Conservation (phyloP, 352 stramenopile genomes). For the Achlya hypogyna region DNA sequence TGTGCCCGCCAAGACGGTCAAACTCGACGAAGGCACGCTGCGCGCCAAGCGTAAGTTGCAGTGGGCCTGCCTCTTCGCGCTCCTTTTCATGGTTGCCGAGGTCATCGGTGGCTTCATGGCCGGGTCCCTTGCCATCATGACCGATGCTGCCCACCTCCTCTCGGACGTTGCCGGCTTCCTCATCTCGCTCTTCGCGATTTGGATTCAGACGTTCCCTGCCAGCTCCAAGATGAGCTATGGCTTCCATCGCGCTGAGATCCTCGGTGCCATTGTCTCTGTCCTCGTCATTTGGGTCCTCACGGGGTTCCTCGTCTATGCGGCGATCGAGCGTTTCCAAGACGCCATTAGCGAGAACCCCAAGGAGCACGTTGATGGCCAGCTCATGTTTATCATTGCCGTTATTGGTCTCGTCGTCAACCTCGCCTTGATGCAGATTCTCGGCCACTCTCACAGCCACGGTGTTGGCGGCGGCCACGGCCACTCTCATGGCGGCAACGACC, state of each 20-base stretch:
- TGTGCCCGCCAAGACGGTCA: background rate
- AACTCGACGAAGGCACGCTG: conserved; percentile 35
- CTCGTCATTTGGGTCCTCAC: conserved; percentile 91
- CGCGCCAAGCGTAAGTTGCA: conserved; percentile 59
- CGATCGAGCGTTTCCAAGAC: conserved; percentile 81
- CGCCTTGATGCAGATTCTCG: conserved; percentile 89
- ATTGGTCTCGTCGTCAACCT: conserved; percentile 96
- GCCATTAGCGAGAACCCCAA: conserved; percentile 60
- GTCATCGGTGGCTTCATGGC: conserved; percentile 90
- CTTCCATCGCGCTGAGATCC: conserved; percentile 90
- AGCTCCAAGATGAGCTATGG: conserved; percentile 88
- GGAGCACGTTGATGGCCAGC: conserved; percentile 88
- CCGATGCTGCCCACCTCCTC: conserved; percentile 67
- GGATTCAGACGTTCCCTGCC: conserved; percentile 53
- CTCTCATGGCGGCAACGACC: conserved; percentile 26
- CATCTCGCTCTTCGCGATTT: conserved; percentile 70
- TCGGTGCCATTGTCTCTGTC: conserved; percentile 91
- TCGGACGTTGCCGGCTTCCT: conserved; percentile 64
- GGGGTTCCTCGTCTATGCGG: conserved; percentile 89
- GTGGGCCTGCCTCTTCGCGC: conserved; percentile 61
- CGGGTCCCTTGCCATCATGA: conserved; percentile 92
- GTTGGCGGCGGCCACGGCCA: conserved; percentile 40
- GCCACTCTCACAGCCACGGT: conserved; percentile 60
- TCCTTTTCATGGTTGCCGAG: conserved; percentile 93
- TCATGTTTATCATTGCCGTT: conserved; percentile 95